A percentile compares a stretch with the other conserved stretches of the same genome.
phyloP scores from a whole-genome alignment of 352 stramenopile species.

The Globisporangium cystogenes region DNA sequence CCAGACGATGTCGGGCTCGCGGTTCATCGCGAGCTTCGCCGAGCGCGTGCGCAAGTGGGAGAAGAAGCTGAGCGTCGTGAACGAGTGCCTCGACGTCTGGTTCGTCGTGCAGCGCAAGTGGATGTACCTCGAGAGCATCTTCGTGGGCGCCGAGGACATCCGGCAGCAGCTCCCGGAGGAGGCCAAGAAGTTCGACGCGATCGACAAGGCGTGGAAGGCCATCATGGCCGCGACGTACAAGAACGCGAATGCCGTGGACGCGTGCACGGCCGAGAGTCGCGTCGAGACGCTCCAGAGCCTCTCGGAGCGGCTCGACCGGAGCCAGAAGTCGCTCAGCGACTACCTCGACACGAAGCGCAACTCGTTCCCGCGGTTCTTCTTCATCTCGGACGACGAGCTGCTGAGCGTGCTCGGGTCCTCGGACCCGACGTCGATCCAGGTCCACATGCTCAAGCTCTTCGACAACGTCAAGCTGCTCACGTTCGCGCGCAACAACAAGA shows the following conservation, averaged over 20 bases:
- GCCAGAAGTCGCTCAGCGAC: slow-evolving; percentile 88
- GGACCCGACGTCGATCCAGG: slow-evolving; percentile 90
- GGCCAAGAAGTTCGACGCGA: slow-evolving; percentile 92
- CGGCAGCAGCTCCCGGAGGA: slow-evolving; percentile 91
- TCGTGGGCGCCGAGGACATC: slow-evolving; percentile 92
- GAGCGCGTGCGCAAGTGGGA: slow-evolving; percentile 91
- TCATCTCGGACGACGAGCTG: slow-evolving; percentile 93
- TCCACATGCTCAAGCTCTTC: slow-evolving; percentile 95
- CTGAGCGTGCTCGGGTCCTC: slow-evolving; percentile 89
- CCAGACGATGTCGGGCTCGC: slow-evolving; percentile 88
- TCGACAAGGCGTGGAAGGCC: slow-evolving; percentile 91
- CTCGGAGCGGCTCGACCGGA: slow-evolving; percentile 87
- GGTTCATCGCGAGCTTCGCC: slow-evolving; percentile 88
- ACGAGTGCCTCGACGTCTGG: slow-evolving; percentile 91
- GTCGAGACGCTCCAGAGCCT: slow-evolving; percentile 86
- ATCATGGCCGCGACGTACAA: slow-evolving; percentile 92
- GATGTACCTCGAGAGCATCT: slow-evolving; percentile 96
- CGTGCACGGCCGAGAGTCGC: slow-evolving; percentile 84
- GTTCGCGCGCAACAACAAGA: slow-evolving; percentile 89
- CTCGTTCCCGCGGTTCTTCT: slow-evolving; percentile 92
- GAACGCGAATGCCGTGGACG: slow-evolving; percentile 89
- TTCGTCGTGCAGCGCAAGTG: slow-evolving; percentile 93
- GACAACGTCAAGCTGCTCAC: slow-evolving; percentile 92
- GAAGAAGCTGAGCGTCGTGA: slow-evolving; percentile 85
- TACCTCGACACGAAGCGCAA: slow-evolving; percentile 91